These are phyloP conservation scores for Heritiera fomes DNA, from an alignment of 345 rosid genomes.

Conservation along the genomic window DNA sequence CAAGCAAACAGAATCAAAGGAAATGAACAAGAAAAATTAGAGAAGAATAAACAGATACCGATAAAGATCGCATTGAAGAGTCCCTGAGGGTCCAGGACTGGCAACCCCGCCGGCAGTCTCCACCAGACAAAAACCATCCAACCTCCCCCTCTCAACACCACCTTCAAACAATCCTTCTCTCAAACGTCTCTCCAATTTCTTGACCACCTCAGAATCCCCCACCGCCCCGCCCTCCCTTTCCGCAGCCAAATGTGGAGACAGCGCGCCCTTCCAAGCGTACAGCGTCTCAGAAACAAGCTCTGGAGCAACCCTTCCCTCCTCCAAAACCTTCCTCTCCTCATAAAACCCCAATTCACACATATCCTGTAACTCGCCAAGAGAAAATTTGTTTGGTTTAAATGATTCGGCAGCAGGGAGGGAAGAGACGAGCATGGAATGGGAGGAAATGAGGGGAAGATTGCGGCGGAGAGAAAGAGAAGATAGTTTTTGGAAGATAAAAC, in stretches of 20 bases:
- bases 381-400: slow-evolving; percentile 17
- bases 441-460: slow-evolving; percentile 46
- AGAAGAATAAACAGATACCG: slow-evolving; percentile 39
- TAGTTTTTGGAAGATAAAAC: slow-evolving; percentile 69
- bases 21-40: not conserved
- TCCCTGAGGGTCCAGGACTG: slow-evolving; percentile 85
- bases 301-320: slow-evolving; percentile 32
- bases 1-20: not conserved
- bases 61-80: slow-evolving; percentile 91
- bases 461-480: slow-evolving; percentile 56
- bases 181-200: slow-evolving; percentile 49
- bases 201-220: slow-evolving; percentile 49
- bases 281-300: slow-evolving; percentile 67
- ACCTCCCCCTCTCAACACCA: slow-evolving; percentile 25
- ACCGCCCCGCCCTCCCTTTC: slow-evolving; percentile 62
- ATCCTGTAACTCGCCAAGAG: slow-evolving; percentile 24
- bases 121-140: slow-evolving; percentile 57
- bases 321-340: slow-evolving; percentile 41
- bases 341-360: slow-evolving; percentile 49
- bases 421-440: slow-evolving; percentile 59
- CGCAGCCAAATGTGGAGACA: slow-evolving; percentile 88
- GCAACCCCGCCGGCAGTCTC: slow-evolving; percentile 99
- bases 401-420: slow-evolving; percentile 56
- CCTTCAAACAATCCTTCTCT: slow-evolving; percentile 36
- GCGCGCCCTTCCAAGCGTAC: slow-evolving; percentile 83